Evolutionary conservation across 116 monocot species (phyloP).

Genomic region (Zostera marina): DNA sequence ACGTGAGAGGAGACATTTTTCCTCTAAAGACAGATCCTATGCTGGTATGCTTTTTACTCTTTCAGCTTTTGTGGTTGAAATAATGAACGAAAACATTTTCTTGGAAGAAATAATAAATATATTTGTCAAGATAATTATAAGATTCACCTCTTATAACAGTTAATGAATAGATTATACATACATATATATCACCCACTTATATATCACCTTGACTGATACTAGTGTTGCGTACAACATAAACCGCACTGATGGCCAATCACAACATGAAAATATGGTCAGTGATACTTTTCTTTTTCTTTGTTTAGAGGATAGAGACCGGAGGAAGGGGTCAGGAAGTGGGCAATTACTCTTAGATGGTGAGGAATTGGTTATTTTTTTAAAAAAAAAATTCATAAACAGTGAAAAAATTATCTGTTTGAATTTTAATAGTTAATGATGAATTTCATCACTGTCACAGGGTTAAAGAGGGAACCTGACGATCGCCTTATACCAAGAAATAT

Average conservation of each 20-base stretch:
- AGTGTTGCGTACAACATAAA: too few relatives aligned
- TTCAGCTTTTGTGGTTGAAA: not conserved
- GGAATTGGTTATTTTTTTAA: not conserved
- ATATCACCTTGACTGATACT: too few relatives aligned
- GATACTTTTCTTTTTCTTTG: not conserved
- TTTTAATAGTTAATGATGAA: too few relatives aligned
- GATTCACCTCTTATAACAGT: too few relatives aligned
- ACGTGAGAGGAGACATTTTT: slow-evolving; percentile 69
- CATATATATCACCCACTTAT: too few relatives aligned
- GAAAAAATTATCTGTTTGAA: too few relatives aligned
- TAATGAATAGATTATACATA: too few relatives aligned
- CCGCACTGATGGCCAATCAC: too few relatives aligned
- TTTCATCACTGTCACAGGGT: slow-evolving; percentile 8
- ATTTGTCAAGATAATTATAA: too few relatives aligned
- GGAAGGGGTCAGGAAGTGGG: slow-evolving; percentile 40
- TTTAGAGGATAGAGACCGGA: slow-evolving; percentile 87
- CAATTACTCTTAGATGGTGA: slow-evolving; percentile 78
- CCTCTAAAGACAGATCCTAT: slow-evolving; percentile 72
- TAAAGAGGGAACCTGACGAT: slow-evolving; percentile 64
- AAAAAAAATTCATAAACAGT: not conserved
- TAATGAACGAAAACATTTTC: too few relatives aligned
- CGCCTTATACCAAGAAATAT: slow-evolving; percentile 68
- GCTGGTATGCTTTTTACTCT: slow-evolving; percentile 19
- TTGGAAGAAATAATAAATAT: too few relatives aligned
- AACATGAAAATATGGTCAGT: slow-evolving; percentile 7